phyloP scores from a whole-genome alignment of 805 yeast genomes.

The Yamadazyma philogaea region DNA sequence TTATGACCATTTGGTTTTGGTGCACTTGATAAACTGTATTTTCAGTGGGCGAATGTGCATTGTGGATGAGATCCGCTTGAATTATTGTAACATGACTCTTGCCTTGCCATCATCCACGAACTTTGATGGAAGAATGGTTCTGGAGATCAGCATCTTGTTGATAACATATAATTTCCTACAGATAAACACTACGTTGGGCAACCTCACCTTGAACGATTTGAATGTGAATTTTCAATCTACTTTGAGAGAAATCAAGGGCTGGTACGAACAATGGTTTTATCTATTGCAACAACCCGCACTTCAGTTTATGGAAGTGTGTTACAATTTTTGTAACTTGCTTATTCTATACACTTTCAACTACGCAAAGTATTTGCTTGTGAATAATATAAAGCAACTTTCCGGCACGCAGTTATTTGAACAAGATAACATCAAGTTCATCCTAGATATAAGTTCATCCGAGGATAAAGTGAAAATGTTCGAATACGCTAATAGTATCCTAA shows the following conservation, averaged over 20 bases:
- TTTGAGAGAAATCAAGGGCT: slow-evolving; percentile 48
- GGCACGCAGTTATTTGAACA: slow-evolving; percentile 15
- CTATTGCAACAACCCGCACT: slow-evolving; percentile 66
- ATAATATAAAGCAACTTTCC: slow-evolving; percentile 7
- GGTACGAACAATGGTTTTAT: slow-evolving; percentile 71
- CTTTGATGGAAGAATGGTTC: slow-evolving; percentile 80
- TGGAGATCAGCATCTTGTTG: slow-evolving; percentile 63
- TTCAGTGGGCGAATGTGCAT: slow-evolving; percentile 64
- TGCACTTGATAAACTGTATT: slow-evolving; percentile 64
- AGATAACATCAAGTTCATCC: slow-evolving; percentile 21
- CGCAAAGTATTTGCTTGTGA: slow-evolving; percentile 16
- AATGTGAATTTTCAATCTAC: slow-evolving; percentile 33
- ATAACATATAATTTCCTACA: slow-evolving; percentile 59
- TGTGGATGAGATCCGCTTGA: slow-evolving; percentile 56
- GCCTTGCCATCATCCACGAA: slow-evolving; percentile 62
- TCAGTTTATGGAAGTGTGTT: slow-evolving; percentile 72
- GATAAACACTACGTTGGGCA: slow-evolving; percentile 21
- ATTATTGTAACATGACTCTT: slow-evolving; percentile 55
- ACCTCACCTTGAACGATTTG: slow-evolving; percentile 14
- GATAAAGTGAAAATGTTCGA: slow-evolving; percentile 34
- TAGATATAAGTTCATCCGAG: slow-evolving; percentile 23
- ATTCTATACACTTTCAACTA: slow-evolving; percentile 42
- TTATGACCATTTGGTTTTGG: slow-evolving; percentile 69
- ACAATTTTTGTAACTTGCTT: slow-evolving; percentile 57
- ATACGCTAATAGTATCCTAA: slow-evolving; percentile 43